Base-by-base conservation (phyloP, 495 filamentous ascomycete genomes). In the Collariella sp. region DNA sequence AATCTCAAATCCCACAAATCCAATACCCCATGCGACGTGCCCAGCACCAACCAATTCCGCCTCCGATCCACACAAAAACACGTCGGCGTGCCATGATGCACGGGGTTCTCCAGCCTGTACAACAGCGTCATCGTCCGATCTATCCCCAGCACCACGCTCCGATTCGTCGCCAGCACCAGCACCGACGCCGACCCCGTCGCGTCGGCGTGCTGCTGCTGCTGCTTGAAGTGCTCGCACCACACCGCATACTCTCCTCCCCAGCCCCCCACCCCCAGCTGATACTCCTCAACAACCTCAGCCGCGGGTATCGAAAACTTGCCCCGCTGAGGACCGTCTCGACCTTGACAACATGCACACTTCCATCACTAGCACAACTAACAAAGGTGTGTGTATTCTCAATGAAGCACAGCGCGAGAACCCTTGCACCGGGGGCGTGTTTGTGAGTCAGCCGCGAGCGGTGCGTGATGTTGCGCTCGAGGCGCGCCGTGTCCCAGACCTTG, bases 1-100 rank as follows among this genome's bases (percentile, higher is more conserved):
- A 97, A 99, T 15, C 94, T 86, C 15, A 99, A 79, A 65, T 99
- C 94, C 93, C 94, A 99, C 16, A 99, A 76, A 61, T 95, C 87
- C 7, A 99, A 72, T 43, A 96, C 83, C 3, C 94, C 94, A 60
- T 97, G 91, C 7, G 90, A 88, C 0, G 94, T 97, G 31, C 91
- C 93, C 4, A 97, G 69, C 7, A 95, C 73, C 4, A 99, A 73
- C 94, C 94, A 99, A 59, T 87, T 87, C 45, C 85, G 84, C 62
- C 82, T 86, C 23, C 82, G 74, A 60, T 96, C 88, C 29, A 91
- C 73, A 68, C 87, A 91, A 70, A 99, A 97, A 54, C 88, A 93
- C 2, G 88, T 97, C 7, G 88, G 89, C 2, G 86, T 90, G 26
- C 94, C 94, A 67, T 97, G 94, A 62, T 95, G 87, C 10, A 95